Evolutionary conservation across 352 stramenopile species (phyloP).

Genomic region (Phytophthora crassamura): DNA sequence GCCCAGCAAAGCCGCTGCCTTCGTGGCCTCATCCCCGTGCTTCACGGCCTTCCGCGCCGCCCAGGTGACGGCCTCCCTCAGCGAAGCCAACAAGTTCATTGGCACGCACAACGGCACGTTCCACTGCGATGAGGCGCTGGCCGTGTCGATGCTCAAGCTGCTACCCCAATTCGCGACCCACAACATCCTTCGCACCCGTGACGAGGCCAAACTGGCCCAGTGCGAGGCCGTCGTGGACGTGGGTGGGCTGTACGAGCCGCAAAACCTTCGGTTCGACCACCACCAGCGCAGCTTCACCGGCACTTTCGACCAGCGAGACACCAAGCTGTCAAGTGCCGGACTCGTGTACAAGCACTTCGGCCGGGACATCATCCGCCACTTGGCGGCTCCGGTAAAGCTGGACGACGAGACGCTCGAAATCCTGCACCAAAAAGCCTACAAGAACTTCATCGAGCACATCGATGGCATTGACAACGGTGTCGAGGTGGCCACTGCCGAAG

Average conservation of each 20-base stretch:
- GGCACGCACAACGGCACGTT: conserved; percentile 98
- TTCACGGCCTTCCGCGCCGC: conserved; percentile 66
- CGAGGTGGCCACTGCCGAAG: conserved; percentile 66
- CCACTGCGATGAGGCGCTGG: conserved; percentile 98
- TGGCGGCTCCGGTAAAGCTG: conserved; percentile 54
- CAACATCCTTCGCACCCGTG: conserved; percentile 89
- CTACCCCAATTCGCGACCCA: conserved; percentile 89
- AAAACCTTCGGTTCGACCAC: conserved; percentile 95
- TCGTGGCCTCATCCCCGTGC: conserved; percentile 66
- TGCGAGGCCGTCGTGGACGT: conserved; percentile 98
- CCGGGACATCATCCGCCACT: conserved; percentile 92
- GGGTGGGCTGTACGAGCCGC: conserved; percentile 94
- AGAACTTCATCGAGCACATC: conserved; percentile 98
- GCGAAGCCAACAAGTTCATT: conserved; percentile 90
- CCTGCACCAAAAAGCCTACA: conserved; percentile 94
- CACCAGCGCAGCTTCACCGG: conserved; percentile 95
- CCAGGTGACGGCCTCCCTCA: conserved; percentile 57
- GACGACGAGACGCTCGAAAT: conserved; percentile 82
- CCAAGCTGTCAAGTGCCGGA: conserved; percentile 95
- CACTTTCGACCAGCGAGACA: conserved; percentile 83
- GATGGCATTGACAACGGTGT: conserved; percentile 99
- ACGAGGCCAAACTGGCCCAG: conserved; percentile 89
- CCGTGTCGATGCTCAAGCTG: conserved; percentile 97
- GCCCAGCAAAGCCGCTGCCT: conserved; percentile 68
- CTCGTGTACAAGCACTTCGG: conserved; percentile 99